A percentile compares a stretch with the other conserved stretches of the same genome.
Evolutionary conservation across 1,284 basidiomycete genomes (phyloP).

Genomic region (Apiotrichum sp.): DNA sequence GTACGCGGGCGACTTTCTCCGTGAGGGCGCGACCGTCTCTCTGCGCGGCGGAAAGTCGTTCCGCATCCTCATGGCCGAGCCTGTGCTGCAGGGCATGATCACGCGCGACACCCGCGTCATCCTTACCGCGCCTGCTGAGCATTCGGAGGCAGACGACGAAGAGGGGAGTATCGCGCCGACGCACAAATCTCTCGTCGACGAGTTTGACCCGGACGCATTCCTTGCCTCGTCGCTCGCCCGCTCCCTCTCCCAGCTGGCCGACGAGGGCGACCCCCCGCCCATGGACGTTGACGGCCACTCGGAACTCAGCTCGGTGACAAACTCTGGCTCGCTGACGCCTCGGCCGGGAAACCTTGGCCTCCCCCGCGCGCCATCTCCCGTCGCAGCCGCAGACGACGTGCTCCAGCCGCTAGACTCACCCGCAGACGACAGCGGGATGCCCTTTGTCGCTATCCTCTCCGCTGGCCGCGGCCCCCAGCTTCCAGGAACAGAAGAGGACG

Average conservation of each 20-base stretch:
- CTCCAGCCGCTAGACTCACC: conserved; percentile 14
- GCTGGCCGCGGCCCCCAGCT: background rate
- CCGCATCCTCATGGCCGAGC: conserved; percentile 52
- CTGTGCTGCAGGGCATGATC: conserved; percentile 65
- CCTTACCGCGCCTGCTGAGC: conserved; percentile 39
- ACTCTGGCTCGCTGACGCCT: conserved; percentile 44
- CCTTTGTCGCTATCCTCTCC: conserved; percentile 4
- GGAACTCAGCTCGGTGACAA: conserved; percentile 13
- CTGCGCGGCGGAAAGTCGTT: conserved; percentile 16
- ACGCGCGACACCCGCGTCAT: conserved; percentile 55
- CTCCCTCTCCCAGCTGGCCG: conserved; percentile 22
- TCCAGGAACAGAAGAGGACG: conserved; percentile 5
- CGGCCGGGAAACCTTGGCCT: conserved; percentile 24
- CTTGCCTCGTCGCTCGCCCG: conserved; percentile 13
- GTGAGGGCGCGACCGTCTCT: conserved; percentile 8
- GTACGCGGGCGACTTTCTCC: conserved; percentile 10
- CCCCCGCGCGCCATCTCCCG: conserved; percentile 21
- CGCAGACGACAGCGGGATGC: conserved; percentile 11
- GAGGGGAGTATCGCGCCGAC: conserved; percentile 26
- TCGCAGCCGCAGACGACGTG: conserved; percentile 20
- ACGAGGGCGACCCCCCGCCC: conserved; percentile 21
- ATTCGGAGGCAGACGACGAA: conserved; percentile 1
- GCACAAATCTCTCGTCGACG: conserved; percentile 24
- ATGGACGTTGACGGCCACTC: conserved; percentile 17
- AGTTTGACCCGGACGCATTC: conserved; percentile 36